Percentiles rank a stretch among this genome's conserved stretches.
Evolutionary conservation across 1,284 basidiomycete species (phyloP).

Genomic region (Mixia osmundae): DNA sequence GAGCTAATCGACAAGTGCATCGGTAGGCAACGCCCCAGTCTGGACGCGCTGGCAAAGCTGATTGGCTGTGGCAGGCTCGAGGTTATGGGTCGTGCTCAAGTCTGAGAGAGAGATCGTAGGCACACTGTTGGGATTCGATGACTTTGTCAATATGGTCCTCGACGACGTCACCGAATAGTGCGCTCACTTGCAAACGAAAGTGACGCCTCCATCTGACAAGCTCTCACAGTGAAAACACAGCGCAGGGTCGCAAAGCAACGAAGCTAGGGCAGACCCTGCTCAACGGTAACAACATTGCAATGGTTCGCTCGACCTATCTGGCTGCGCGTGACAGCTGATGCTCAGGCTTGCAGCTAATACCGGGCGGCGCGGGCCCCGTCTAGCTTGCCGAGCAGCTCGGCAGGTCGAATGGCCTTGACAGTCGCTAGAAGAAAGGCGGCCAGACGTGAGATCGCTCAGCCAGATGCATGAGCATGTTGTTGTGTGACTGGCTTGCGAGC

Average conservation of each 20-base stretch:
- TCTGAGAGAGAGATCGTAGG: conserved; percentile 77
- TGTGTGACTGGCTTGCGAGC: no score
- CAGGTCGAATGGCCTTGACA: no score
- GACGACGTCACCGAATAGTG: conserved; percentile 95
- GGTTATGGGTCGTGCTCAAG: conserved; percentile 97
- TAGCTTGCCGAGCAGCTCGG: no score
- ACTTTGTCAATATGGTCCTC: conserved; percentile 99
- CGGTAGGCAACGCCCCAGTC: conserved; percentile 31
- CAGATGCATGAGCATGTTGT: no score
- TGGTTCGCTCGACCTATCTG: conserved; percentile 48
- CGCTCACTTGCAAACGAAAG: conserved; percentile 16
- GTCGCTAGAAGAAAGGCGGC: no score
- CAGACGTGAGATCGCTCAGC: no score
- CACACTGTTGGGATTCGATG: conserved; percentile 89
- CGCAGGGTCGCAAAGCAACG: conserved; percentile 57
- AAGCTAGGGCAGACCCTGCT: conserved; percentile 70
- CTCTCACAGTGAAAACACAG: conserved; percentile 48
- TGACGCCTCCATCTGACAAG: not conserved
- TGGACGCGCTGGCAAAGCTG: not conserved
- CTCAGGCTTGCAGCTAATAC: no score
- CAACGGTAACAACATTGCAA: conserved; percentile 95
- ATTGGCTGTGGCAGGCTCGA: conserved; percentile 27
- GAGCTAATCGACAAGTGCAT: conserved; percentile 88
- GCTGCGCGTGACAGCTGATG: no score
- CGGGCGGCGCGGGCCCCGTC: no score